Percentiles rank a stretch among this genome's conserved stretches.
Evolutionary conservation across 1,284 basidiomycete genomes (phyloP).

Genomic region (Inonotus hispidus): DNA sequence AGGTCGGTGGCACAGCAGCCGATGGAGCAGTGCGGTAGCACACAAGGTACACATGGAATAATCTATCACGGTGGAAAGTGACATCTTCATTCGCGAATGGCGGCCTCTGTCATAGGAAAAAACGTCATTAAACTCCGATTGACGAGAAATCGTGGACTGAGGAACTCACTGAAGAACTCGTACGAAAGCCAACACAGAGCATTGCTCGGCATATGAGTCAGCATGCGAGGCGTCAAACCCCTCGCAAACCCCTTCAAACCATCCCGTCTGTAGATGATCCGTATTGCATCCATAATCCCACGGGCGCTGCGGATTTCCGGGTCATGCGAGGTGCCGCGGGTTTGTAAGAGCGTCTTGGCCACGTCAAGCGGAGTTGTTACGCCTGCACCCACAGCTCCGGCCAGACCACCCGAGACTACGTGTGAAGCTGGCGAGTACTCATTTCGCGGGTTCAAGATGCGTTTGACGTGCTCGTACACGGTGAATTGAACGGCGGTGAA

Average conservation of each 20-base stretch:
- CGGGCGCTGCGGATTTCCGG: slow-evolving; percentile 77
- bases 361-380: slow-evolving; percentile 97
- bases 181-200: slow-evolving; percentile 97
- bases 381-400: slow-evolving; percentile 92
- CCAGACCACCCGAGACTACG: slow-evolving; percentile 85
- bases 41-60: not conserved
- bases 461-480: slow-evolving; percentile 93
- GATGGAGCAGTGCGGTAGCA: not conserved
- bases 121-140: not conserved
- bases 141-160: not conserved
- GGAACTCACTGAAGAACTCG: slow-evolving; percentile 88
- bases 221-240: slow-evolving; percentile 86
- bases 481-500: slow-evolving; percentile 99
- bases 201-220: slow-evolving; percentile 97
- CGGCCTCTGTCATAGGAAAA: slow-evolving; percentile 20
- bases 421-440: slow-evolving; percentile 91
- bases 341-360: slow-evolving; percentile 97
- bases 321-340: slow-evolving; percentile 81
- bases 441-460: slow-evolving; percentile 79
- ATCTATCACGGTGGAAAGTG: not conserved
- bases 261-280: slow-evolving; percentile 84
- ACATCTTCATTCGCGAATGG: slow-evolving; percentile 21
- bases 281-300: slow-evolving; percentile 86
- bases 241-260: slow-evolving; percentile 83
- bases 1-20: not conserved